Evolutionary conservation across 768 basidiomycete genomes (phyloP).

Genomic region (Lactarius hengduanensis): DNA sequence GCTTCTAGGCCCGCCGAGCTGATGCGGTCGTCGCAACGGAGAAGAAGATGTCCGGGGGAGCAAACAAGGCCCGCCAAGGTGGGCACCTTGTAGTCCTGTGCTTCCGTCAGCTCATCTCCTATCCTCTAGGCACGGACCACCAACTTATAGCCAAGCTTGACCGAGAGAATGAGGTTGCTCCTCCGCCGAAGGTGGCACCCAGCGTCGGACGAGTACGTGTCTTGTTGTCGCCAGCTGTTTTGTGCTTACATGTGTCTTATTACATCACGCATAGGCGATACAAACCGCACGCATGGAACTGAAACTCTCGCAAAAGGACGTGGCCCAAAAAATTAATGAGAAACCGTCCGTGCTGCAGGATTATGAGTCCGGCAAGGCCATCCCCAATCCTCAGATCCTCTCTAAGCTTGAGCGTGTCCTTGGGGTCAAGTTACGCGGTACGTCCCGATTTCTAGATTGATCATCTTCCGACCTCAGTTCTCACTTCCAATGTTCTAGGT

Average conservation of each 20-base stretch:
- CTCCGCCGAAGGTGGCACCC: slow-evolving; percentile 75
- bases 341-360: slow-evolving; percentile 86
- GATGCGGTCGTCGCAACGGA: slow-evolving; percentile 81
- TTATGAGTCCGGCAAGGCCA: slow-evolving; percentile 84
- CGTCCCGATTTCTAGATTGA: neutral
- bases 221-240: neutral
- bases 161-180: slow-evolving; percentile 93
- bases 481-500: slow-evolving; percentile 43
- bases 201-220: slow-evolving; percentile 67
- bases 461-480: slow-evolving; percentile 3
- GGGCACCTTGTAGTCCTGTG: neutral
- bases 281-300: slow-evolving; percentile 75
- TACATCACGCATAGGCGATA: slow-evolving; percentile 57
- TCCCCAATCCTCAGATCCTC: slow-evolving; percentile 84
- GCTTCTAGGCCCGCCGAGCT: slow-evolving; percentile 63
- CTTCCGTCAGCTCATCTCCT: neutral
- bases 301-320: slow-evolving; percentile 85
- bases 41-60: slow-evolving; percentile 67
- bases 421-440: slow-evolving; percentile 87
- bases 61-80: slow-evolving; percentile 81
- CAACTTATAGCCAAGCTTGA: slow-evolving; percentile 92
- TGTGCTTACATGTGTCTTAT: neutral
- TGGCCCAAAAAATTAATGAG: slow-evolving; percentile 92
- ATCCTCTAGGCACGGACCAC: slow-evolving; percentile 78
- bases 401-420: slow-evolving; percentile 84